These are phyloP conservation scores for Syzygium oleosum DNA, from an alignment of 345 rosid genomes.

Conservation along the genomic window DNA sequence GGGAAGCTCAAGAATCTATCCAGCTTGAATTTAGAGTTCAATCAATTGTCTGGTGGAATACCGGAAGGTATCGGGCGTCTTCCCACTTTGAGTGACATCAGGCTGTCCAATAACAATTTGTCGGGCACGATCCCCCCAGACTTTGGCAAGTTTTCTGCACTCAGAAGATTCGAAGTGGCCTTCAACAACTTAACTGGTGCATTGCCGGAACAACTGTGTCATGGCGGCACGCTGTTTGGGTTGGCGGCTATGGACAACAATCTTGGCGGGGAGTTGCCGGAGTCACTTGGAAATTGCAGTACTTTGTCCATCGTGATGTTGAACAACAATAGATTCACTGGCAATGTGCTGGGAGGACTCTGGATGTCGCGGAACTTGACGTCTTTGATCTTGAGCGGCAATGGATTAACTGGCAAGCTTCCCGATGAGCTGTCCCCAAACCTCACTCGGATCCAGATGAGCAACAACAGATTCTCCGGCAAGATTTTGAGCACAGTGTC, in stretches of 20 bases:
- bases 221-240: constrained; percentile 26
- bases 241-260: constrained; percentile 26
- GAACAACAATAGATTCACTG: constrained; percentile 24
- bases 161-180: constrained; percentile 24
- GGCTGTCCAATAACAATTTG: constrained; percentile 34
- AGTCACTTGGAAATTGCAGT: constrained; percentile 38
- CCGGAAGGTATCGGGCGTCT: constrained; percentile 34
- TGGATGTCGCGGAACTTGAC: constrained; percentile 29
- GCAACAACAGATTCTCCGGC: constrained; percentile 44
- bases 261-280: constrained; percentile 46
- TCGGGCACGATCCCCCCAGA: constrained; percentile 46
- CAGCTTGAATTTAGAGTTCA: constrained; percentile 12
- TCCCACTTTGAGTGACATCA: constrained; percentile 22
- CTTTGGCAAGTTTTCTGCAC: constrained; percentile 33
- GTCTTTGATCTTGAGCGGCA: constrained; percentile 12
- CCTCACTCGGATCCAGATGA: constrained; percentile 24
- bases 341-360: constrained; percentile 39
- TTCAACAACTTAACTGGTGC: constrained; percentile 30
- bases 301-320: constrained; percentile 10
- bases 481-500: constrained; percentile 21
- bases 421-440: constrained; percentile 23
- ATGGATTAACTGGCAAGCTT: constrained; percentile 41
- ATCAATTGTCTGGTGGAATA: constrained; percentile 44
- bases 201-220: constrained; percentile 44
- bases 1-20: constrained; percentile 27